Percentiles rank a stretch among this genome's conserved stretches.
Evolutionary conservation across 768 basidiomycete species (phyloP).

Genomic region (Termitomyces sp.): DNA sequence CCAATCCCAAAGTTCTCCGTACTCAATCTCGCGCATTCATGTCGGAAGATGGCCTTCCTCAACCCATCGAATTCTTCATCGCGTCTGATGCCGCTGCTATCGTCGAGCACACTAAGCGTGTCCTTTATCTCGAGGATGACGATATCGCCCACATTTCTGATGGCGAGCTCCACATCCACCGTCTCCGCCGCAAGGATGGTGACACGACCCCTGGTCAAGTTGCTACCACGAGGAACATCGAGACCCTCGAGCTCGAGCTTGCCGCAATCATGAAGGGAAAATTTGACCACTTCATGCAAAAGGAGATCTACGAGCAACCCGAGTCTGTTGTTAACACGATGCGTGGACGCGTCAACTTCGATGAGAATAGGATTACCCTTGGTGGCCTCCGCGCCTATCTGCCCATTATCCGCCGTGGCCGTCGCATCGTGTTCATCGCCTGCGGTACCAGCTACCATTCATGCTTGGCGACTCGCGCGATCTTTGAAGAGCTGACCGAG

Average conservation of each 20-base stretch:
- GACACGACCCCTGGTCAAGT: conserved; percentile 53
- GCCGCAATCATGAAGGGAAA: conserved; percentile 99
- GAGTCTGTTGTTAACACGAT: conserved; percentile 99
- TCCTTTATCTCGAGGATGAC: conserved; percentile 97
- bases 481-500: conserved; percentile 98
- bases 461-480: conserved; percentile 91
- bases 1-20: conserved; percentile 78
- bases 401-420: conserved; percentile 90
- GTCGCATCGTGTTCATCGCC: conserved; percentile 95
- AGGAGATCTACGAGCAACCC: conserved; percentile 99
- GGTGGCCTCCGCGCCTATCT: conserved; percentile 95
- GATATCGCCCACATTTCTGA: conserved; percentile 98
- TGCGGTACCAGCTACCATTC: conserved; percentile 99
- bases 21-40: conserved; percentile 98
- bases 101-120: conserved; percentile 98
- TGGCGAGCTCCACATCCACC: conserved; percentile 98
- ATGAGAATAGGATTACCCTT: conserved; percentile 84
- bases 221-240: conserved; percentile 87
- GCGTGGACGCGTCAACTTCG: conserved; percentile 99
- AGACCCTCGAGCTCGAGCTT: conserved; percentile 96
- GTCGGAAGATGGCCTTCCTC: conserved; percentile 96
- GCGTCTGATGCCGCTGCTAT: conserved; percentile 96
- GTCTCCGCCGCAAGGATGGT: conserved; percentile 84
- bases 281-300: conserved; percentile 99
- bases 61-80: conserved; percentile 99